These are phyloP conservation scores for Erodium maritimum DNA, from an alignment of 345 rosid genomes.

Conservation along the genomic window DNA sequence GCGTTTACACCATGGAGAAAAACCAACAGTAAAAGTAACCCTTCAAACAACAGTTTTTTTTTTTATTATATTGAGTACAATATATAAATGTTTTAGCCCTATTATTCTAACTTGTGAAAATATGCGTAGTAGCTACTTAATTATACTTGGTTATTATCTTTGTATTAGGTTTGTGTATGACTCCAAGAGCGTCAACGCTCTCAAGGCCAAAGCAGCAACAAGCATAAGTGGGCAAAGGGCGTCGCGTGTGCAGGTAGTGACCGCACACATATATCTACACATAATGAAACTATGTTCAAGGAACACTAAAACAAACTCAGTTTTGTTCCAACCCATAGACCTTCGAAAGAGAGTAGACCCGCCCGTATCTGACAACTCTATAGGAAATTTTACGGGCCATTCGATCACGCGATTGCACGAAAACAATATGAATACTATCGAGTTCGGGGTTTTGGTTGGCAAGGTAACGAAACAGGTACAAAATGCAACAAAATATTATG, in stretches of 20 bases:
- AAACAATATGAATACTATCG: conserved; percentile 5
- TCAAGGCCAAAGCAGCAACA: conserved; percentile 7
- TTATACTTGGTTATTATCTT: no score
- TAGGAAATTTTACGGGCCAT: conserved; percentile 12
- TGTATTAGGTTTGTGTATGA: conserved; percentile 28
- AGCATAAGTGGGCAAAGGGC: conserved; percentile 9
- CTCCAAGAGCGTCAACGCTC: conserved; percentile 14
- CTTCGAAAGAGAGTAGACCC: conserved; percentile 23
- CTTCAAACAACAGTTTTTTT: no score
- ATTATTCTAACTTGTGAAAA: no score
- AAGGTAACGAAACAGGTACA: no score
- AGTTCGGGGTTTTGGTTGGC: no score
- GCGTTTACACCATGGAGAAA: no score
- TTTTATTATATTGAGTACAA: no score
- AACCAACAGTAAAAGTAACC: no score
- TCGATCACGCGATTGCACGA: conserved; percentile 9
- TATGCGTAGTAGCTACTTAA: no score
- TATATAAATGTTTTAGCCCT: no score
- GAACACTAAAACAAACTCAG: neutral
- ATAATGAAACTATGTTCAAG: conserved; percentile 10
- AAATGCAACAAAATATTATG: no score
- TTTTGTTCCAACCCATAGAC: conserved; percentile 23
- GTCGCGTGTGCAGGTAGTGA: conserved; percentile 22
- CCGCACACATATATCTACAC: conserved; percentile 31
- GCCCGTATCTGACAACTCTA: conserved; percentile 10